These are phyloP conservation scores for Blastomyces parvus DNA, from an alignment of 2,329 filamentous ascomycete genomes.

Conservation along the genomic window DNA sequence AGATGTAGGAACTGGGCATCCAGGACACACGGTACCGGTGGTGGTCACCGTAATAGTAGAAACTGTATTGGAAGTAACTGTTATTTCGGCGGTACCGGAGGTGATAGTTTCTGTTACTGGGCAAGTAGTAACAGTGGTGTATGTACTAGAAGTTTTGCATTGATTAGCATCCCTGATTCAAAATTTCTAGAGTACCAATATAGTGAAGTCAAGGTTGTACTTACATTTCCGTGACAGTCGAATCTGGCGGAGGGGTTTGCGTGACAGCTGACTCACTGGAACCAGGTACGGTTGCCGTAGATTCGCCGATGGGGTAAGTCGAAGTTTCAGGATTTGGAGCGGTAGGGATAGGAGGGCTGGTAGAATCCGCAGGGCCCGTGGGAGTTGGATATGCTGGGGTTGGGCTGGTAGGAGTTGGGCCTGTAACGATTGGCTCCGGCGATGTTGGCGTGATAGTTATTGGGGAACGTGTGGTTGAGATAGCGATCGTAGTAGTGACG, in stretches of 20 bases:
- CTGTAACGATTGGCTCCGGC: background rate
- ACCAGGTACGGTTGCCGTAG: constrained; percentile 15
- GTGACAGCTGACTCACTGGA: constrained; percentile 10
- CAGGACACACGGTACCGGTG: constrained; percentile 22
- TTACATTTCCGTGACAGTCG: constrained; percentile 13
- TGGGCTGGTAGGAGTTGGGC: background rate
- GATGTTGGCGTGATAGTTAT: constrained; percentile 22
- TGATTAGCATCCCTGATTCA: background rate
- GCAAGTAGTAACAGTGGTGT: constrained; percentile 23
- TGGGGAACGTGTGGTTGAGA: constrained; percentile 53
- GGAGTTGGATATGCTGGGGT: constrained; percentile 5
- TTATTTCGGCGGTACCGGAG: constrained; percentile 41
- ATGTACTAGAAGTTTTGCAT: background rate
- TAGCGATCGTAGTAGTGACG: constrained; percentile 46
- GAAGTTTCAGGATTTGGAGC: constrained; percentile 14
- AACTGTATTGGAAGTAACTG: constrained; percentile 48
- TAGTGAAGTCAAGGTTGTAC: background rate
- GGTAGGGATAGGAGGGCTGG: background rate
- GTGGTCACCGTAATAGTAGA: constrained; percentile 38
- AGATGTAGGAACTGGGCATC: constrained; percentile 4
- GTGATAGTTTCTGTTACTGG: constrained; percentile 28
- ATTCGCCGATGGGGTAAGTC: constrained; percentile 13
- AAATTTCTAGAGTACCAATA: background rate
- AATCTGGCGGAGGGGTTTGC: constrained; percentile 10
- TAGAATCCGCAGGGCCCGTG: constrained; percentile 7